Evolutionary conservation across 352 stramenopile species (phyloP).

Genomic region (Globisporangium barbulae): DNA sequence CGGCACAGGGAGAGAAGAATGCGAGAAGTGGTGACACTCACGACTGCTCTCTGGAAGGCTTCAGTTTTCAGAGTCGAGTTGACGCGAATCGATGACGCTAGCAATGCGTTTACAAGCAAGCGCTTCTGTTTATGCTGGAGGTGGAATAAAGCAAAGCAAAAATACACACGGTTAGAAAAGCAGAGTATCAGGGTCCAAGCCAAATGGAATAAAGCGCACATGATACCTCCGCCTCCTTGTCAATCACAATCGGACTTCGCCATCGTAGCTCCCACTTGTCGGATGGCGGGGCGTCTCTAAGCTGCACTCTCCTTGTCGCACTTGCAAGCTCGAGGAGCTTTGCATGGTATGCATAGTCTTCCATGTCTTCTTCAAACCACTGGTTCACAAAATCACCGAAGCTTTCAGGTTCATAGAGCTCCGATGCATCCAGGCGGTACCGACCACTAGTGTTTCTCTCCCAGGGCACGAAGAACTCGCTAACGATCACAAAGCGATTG

Average conservation of each 20-base stretch:
- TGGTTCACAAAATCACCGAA: conserved; percentile 71
- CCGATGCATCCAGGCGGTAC: conserved; percentile 14
- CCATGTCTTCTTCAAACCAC: conserved; percentile 67
- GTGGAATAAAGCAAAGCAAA: not conserved
- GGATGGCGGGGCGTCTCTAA: conserved; percentile 33
- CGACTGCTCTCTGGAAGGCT: conserved; percentile 38
- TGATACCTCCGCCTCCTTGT: conserved; percentile 47
- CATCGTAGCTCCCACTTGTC: conserved; percentile 82
- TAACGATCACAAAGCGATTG: conserved; percentile 43
- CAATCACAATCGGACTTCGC: conserved; percentile 55
- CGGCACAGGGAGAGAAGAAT: conserved; percentile 38
- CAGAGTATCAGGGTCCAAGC: not conserved
- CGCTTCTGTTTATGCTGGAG: conserved; percentile 61
- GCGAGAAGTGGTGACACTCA: conserved; percentile 33
- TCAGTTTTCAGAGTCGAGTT: conserved; percentile 37
- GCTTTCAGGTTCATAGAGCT: conserved; percentile 41
- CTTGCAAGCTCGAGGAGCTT: conserved; percentile 42
- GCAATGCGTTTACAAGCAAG: conserved; percentile 59
- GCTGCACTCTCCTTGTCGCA: conserved; percentile 26
- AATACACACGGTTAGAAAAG: conserved; percentile 6
- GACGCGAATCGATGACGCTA: conserved; percentile 68
- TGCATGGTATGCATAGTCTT: conserved; percentile 39
- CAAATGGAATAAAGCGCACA: not conserved
- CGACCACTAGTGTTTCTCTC: conserved; percentile 23
- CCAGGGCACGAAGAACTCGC: conserved; percentile 77